These are phyloP conservation scores for Cladosporium sp. DNA, from an alignment of 2,329 filamentous ascomycete species.

Conservation along the genomic window DNA sequence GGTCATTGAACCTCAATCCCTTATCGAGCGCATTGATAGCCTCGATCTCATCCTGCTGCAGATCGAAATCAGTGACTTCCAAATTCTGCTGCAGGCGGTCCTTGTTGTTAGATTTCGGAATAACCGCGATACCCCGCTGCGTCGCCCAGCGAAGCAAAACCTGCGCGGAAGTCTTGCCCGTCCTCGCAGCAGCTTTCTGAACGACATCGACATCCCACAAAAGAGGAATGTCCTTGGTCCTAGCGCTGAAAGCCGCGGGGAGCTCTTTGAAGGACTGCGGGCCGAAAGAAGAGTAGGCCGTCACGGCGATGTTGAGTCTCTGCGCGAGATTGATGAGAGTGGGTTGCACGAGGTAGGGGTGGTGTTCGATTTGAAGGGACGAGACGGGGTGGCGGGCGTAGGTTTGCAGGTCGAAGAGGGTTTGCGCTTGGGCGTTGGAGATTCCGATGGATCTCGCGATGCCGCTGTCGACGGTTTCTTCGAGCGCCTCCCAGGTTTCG, in stretches of 20 bases:
- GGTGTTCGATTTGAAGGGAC: slow-evolving; percentile 82
- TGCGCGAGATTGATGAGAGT: slow-evolving; percentile 66
- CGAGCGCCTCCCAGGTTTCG: slow-evolving; percentile 79
- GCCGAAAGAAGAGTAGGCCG: slow-evolving; percentile 80
- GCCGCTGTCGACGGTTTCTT: slow-evolving; percentile 63
- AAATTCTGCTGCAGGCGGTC: slow-evolving; percentile 60
- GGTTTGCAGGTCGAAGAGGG: slow-evolving; percentile 73
- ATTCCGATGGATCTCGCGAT: slow-evolving; percentile 53
- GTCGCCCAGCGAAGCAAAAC: slow-evolving; percentile 83
- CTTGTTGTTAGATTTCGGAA: slow-evolving; percentile 68
- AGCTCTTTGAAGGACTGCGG: slow-evolving; percentile 75
- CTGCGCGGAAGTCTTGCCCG: slow-evolving; percentile 70
- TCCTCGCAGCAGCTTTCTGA: slow-evolving; percentile 62
- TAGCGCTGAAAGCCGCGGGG: slow-evolving; percentile 50
- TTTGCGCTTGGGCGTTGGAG: slow-evolving; percentile 47
- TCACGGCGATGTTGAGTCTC: slow-evolving; percentile 66
- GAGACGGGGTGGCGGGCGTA: slow-evolving; percentile 71
- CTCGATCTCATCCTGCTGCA: slow-evolving; percentile 60
- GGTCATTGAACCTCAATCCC: slow-evolving; percentile 72
- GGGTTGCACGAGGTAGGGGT: slow-evolving; percentile 77
- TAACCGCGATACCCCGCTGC: slow-evolving; percentile 73
- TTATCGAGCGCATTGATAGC: slow-evolving; percentile 61
- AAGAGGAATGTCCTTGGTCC: slow-evolving; percentile 59
- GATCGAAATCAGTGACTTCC: slow-evolving; percentile 60
- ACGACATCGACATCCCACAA: slow-evolving; percentile 67